Evolutionary conservation across 2,329 filamentous ascomycete species (phyloP).

Genomic region (Dryadomyces sulphureus): DNA sequence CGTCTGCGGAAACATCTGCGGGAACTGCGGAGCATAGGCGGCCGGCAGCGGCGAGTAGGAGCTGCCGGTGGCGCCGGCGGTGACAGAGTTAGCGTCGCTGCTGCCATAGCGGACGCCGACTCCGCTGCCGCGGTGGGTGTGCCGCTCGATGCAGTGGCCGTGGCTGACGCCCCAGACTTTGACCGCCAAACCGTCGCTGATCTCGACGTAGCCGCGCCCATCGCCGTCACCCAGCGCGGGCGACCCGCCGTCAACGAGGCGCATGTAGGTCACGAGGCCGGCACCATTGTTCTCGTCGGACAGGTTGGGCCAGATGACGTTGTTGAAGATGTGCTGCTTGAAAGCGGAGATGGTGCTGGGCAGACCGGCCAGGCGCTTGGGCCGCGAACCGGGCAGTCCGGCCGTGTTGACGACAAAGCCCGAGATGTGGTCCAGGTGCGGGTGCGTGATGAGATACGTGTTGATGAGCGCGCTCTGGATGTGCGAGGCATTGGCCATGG

Average conservation of each 20-base stretch:
- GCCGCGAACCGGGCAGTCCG: conserved; percentile 61
- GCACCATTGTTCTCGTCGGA: conserved; percentile 93
- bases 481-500: conserved; percentile 66
- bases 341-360: conserved; percentile 84
- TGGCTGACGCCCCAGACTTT: conserved; percentile 82
- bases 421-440: conserved; percentile 89
- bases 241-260: conserved; percentile 79
- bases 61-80: conserved; percentile 8
- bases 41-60: no score
- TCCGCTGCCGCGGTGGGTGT: conserved; percentile 48
- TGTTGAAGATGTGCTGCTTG: conserved; percentile 93
- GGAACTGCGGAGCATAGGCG: conserved; percentile 11
- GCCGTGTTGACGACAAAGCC: conserved; percentile 92
- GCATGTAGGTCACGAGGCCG: conserved; percentile 78
- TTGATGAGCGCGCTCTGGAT: conserved; percentile 69
- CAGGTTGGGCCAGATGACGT: conserved; percentile 93
- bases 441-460: conserved; percentile 85
- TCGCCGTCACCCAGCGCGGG: conserved; percentile 69
- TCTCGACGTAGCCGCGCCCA: conserved; percentile 69
- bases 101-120: conserved; percentile 29
- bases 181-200: conserved; percentile 78
- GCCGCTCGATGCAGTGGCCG: conserved; percentile 69
- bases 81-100: conserved; percentile 30
- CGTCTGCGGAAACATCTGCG: background rate
- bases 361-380: conserved; percentile 75